Conservation (phyloP, 768 basidiomycete genomes). For the Mycena filopes region DNA sequence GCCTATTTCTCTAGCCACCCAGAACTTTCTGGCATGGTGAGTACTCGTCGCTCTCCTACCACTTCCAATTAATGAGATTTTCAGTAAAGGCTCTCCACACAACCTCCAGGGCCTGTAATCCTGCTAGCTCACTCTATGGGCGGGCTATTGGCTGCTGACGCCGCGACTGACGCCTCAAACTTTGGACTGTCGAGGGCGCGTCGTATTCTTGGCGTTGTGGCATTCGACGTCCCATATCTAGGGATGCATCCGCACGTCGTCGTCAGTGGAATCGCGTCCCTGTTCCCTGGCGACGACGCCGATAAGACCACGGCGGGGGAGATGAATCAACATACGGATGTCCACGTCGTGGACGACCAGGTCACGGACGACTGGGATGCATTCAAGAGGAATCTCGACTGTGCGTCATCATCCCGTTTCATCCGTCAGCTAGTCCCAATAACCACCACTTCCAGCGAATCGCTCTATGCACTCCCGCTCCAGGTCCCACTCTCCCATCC, state of each 20-base stretch:
- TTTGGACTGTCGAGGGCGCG: conserved; percentile 39
- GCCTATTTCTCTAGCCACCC: conserved; percentile 60
- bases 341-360: conserved; percentile 54
- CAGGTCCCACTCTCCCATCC: conserved; percentile 27
- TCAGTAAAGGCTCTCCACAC: conserved; percentile 59
- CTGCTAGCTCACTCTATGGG: conserved; percentile 71
- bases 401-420: conserved; percentile 29
- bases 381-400: conserved; percentile 50
- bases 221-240: conserved; percentile 68
- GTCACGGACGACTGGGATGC: conserved; percentile 63
- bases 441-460: conserved; percentile 10
- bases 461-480: conserved; percentile 21
- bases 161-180: conserved; percentile 57
- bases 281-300: conserved; percentile 51
- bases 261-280: conserved; percentile 63
- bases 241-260: conserved; percentile 74
- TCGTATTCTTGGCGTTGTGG: conserved; percentile 64
- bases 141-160: conserved; percentile 67
- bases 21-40: conserved; percentile 67
- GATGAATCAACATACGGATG: conserved; percentile 55
- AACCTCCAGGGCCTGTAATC: conserved; percentile 66
- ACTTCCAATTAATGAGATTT: conserved; percentile 12
- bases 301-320: conserved; percentile 47
- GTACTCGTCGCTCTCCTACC: conserved; percentile 20
- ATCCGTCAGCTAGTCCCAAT: not conserved